These are phyloP conservation scores for Synchytrium microbalum DNA, from an alignment of 371 early-diverging fungal genomes.

Conservation along the genomic window DNA sequence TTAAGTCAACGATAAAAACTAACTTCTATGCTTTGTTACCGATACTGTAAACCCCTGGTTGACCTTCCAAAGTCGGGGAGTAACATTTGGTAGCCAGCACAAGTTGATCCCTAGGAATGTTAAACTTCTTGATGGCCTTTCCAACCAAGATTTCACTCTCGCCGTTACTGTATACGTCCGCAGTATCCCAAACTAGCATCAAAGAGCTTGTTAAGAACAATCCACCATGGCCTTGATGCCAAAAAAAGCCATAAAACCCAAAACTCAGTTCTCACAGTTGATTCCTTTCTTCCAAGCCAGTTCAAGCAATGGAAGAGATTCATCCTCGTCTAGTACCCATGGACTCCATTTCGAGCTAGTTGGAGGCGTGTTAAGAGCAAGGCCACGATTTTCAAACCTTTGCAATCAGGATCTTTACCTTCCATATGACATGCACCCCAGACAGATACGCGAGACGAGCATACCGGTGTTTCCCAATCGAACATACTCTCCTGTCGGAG, in stretches of 20 bases:
- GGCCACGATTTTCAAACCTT: neutral
- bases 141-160: conserved; percentile 27
- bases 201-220: too few relatives aligned
- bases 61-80: conserved; percentile 6
- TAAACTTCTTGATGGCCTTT: conserved; percentile 28
- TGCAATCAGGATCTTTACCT: neutral
- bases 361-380: neutral
- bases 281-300: conserved; percentile 8
- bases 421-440: conserved; percentile 14
- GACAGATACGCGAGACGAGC: conserved; percentile 13
- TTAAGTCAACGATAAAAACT: conserved; percentile 1
- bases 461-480: conserved; percentile 14
- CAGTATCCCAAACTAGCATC: conserved; percentile 31
- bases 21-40: conserved; percentile 15
- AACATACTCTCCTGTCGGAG: too few relatives aligned
- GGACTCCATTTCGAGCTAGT: conserved; percentile 7
- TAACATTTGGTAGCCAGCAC: conserved; percentile 37
- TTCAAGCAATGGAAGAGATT: conserved; percentile 12
- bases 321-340: conserved; percentile 17
- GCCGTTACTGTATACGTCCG: conserved; percentile 6
- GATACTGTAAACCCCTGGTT: conserved; percentile 9
- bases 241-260: too few relatives aligned
- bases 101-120: conserved; percentile 24
- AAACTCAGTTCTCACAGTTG: too few relatives aligned
- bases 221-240: too few relatives aligned